Conservation (phyloP, 1,284 basidiomycete species). For the Acaromyces ingoldii region DNA sequence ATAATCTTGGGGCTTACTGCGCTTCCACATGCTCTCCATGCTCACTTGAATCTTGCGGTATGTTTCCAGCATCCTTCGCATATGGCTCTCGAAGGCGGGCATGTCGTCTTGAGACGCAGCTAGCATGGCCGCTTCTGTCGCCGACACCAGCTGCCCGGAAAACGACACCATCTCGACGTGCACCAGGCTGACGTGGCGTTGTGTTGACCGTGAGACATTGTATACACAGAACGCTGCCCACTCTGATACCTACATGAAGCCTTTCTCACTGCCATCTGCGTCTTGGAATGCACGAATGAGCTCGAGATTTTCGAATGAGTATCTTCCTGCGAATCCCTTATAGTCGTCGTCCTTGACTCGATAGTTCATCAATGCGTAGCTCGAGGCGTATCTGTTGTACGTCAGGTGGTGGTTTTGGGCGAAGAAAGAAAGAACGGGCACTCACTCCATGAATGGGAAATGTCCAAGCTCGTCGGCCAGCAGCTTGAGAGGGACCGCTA, state of each 20-base stretch:
- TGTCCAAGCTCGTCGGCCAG: slow-evolving; percentile 41
- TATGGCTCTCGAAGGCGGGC: slow-evolving; percentile 25
- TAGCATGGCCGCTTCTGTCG: slow-evolving; percentile 34
- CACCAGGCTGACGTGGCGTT: too few relatives aligned
- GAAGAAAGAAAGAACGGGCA: too few relatives aligned
- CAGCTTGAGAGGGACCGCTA: slow-evolving; percentile 38
- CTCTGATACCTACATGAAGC: too few relatives aligned
- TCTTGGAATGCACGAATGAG: slow-evolving; percentile 44
- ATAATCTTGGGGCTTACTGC: slow-evolving; percentile 34
- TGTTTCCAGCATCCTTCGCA: slow-evolving; percentile 21
- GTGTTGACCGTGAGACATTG: too few relatives aligned
- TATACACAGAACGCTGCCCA: too few relatives aligned
- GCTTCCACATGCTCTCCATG: slow-evolving; percentile 49
- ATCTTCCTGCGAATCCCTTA: slow-evolving; percentile 25
- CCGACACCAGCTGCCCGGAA: slow-evolving; percentile 32
- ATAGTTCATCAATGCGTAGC: slow-evolving; percentile 44
- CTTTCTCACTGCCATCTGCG: slow-evolving; percentile 31
- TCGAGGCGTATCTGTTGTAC: background rate
- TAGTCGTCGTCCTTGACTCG: slow-evolving; percentile 17
- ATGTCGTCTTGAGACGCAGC: slow-evolving; percentile 24
- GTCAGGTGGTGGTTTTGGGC: background rate
- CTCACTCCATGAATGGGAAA: slow-evolving; percentile 35
- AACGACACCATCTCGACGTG: slow-evolving; percentile 44
- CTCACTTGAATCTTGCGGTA: slow-evolving; percentile 39
- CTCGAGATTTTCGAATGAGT: slow-evolving; percentile 43